Conservation (phyloP, 352 stramenopile genomes). For the Pythium pyrilobum region DNA sequence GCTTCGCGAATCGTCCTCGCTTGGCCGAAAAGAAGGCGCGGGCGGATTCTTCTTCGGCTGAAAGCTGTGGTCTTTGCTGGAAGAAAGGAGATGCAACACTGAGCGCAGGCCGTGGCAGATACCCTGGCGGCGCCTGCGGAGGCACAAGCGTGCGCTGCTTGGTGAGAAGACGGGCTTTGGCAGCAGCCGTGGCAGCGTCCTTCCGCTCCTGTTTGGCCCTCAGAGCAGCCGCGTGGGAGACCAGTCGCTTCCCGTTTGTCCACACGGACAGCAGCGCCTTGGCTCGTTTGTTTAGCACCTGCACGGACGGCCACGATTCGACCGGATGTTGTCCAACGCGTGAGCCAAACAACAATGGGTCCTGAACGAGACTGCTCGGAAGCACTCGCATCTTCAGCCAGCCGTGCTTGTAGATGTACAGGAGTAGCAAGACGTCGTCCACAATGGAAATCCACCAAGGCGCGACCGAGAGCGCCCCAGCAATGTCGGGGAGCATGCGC, state of each 20-base stretch:
- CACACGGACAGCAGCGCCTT: slow-evolving; percentile 49
- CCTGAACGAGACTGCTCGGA: slow-evolving; percentile 27
- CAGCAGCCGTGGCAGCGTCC: not conserved
- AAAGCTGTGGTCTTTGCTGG: too few species aligned
- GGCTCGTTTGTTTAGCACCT: slow-evolving; percentile 44
- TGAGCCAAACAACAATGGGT: slow-evolving; percentile 50
- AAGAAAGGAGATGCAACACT: too few species aligned
- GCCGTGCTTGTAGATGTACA: slow-evolving; percentile 61
- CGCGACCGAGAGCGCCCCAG: slow-evolving; percentile 26
- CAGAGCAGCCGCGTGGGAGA: slow-evolving; percentile 5
- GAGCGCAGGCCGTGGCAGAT: too few species aligned
- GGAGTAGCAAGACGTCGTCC: slow-evolving; percentile 69
- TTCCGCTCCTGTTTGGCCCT: slow-evolving; percentile 1
- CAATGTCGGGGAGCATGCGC: slow-evolving; percentile 32
- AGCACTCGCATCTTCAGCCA: slow-evolving; percentile 58
- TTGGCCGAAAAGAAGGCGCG: slow-evolving; percentile 17
- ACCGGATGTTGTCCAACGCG: slow-evolving; percentile 26
- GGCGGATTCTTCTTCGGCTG: slow-evolving; percentile 4
- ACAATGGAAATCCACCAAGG: slow-evolving; percentile 77
- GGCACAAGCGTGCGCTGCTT: slow-evolving; percentile 2
- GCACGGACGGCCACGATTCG: slow-evolving; percentile 41
- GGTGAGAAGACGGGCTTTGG: too few species aligned
- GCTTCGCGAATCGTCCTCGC: slow-evolving; percentile 70
- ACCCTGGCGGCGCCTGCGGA: not conserved
- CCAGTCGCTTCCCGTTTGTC: slow-evolving; percentile 25